Evolutionary conservation across 352 stramenopile genomes (phyloP).

Genomic region (Aphanomyces invadans): DNA sequence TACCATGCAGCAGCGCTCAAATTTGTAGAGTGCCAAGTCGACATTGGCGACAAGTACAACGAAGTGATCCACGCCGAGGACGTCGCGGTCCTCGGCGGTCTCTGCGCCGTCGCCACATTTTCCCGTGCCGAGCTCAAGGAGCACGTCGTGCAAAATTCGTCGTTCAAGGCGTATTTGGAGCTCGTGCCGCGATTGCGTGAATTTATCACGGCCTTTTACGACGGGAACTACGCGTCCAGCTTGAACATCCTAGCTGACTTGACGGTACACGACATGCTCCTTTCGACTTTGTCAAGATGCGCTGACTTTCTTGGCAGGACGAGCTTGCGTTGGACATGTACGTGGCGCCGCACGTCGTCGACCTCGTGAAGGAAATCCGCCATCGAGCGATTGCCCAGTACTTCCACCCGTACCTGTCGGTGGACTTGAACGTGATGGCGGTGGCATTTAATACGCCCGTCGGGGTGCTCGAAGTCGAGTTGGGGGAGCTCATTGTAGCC

Average conservation of each 20-base stretch:
- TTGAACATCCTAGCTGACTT: constrained; percentile 66
- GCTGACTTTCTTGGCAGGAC: too few species aligned
- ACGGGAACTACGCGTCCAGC: constrained; percentile 77
- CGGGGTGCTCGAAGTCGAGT: constrained; percentile 58
- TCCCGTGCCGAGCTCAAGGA: constrained; percentile 70
- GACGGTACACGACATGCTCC: constrained; percentile 60
- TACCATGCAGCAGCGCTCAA: constrained; percentile 68
- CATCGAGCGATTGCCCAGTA: constrained; percentile 83
- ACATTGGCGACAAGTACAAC: constrained; percentile 74
- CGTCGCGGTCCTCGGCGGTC: constrained; percentile 79
- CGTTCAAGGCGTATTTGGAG: constrained; percentile 85
- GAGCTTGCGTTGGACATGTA: constrained; percentile 78
- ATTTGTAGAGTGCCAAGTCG: constrained; percentile 73
- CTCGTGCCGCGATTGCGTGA: constrained; percentile 80
- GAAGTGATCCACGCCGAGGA: constrained; percentile 80
- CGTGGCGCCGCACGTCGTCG: constrained; percentile 58
- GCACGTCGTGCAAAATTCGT: constrained; percentile 79
- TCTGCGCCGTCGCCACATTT: constrained; percentile 81
- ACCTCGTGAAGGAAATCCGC: constrained; percentile 74
- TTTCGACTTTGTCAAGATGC: too few species aligned
- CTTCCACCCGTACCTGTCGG: constrained; percentile 81
- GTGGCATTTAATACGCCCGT: constrained; percentile 67
- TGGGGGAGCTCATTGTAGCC: constrained; percentile 65
- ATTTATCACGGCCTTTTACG: constrained; percentile 83
- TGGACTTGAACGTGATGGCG: constrained; percentile 81